A percentile compares a stretch with the other conserved stretches of the same genome.
These are phyloP conservation scores for Ustilago esculenta DNA, from an alignment of 1,284 basidiomycete genomes.

Conservation along the genomic window DNA sequence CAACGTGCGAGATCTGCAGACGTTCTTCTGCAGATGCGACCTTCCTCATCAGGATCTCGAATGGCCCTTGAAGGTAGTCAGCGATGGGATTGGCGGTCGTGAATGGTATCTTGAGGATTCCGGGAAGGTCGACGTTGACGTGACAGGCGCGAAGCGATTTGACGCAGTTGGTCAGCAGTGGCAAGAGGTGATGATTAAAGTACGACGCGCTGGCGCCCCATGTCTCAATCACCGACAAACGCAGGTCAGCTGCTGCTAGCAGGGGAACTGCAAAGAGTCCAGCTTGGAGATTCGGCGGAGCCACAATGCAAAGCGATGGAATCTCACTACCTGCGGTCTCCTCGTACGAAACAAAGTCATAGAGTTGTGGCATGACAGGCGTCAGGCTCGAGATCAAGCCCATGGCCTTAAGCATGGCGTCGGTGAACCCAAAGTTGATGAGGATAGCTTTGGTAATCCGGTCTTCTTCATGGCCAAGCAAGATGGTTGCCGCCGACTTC, in stretches of 20 bases:
- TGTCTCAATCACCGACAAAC: conserved; percentile 39
- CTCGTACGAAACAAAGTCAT: conserved; percentile 42
- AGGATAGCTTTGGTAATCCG: conserved; percentile 33
- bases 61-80: conserved; percentile 38
- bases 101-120: conserved; percentile 35
- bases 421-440: conserved; percentile 37
- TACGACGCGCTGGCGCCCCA: conserved; percentile 40
- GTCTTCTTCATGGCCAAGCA: conserved; percentile 38
- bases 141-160: conserved; percentile 40
- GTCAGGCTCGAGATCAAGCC: conserved; percentile 31
- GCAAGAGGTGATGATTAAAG: conserved; percentile 40
- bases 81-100: conserved; percentile 34
- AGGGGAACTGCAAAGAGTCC: conserved; percentile 40
- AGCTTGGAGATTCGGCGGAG: conserved; percentile 35
- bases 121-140: conserved; percentile 31
- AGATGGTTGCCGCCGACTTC: conserved; percentile 31
- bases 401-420: conserved; percentile 38
- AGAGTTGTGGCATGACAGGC: conserved; percentile 39
- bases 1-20: conserved; percentile 33
- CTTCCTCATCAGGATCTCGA: conserved; percentile 43
- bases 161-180: conserved; percentile 40
- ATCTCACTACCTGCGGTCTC: conserved; percentile 33
- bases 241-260: conserved; percentile 35
- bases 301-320: conserved; percentile 35
- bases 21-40: conserved; percentile 31